Base-by-base conservation (phyloP, 768 basidiomycete species). In the Lyophyllum semitale region DNA sequence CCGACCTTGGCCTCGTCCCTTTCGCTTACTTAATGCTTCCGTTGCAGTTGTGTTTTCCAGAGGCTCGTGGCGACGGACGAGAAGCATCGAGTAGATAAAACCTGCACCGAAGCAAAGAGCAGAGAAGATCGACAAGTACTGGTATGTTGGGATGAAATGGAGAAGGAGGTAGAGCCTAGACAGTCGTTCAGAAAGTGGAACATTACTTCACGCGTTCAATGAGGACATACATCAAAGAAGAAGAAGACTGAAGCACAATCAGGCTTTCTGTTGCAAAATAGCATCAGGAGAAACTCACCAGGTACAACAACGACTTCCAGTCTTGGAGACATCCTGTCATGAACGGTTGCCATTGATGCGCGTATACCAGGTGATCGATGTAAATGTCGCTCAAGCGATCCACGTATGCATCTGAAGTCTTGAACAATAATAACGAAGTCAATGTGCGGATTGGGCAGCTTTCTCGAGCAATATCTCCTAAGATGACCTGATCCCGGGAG, bases 341-440 rank as follows among this genome's bases (percentile, higher is more conserved):
- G 63, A 88, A 79, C 8, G 66, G 58, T n/a, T 73, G 67, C 84
- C 85, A 87, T 17, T 82, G 79, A 50, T 75, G 72, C 0, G 66
- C 73, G 50, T 84, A 85, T 2, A 86, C 80, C 48, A 82, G 69
- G 29, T 77, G 74, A 55, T 89, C 88, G 2, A 78, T 68, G 60
- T 77, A 88, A 1, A 85, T 56, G 4, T 75, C 68, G 43, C 83
- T 73, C 9, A 89, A 61, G 17, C 71, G 68, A 11, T 61, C 59
- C 8, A 67, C 60, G 59, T 82, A 84, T 20, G 59, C 55, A 13
- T 72, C 68, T 1, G 84, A 82, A 2, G 77, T 67, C n/a, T 73
- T 68, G 70, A 85, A 80, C 32, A 82, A 70, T 2, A 81, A 11
- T 1, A 62, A 33, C 26, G 80, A 79, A 6, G 71, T 63, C 15